Base-by-base conservation (phyloP, 2,329 filamentous ascomycete genomes). In the Aspergillus sojae region DNA sequence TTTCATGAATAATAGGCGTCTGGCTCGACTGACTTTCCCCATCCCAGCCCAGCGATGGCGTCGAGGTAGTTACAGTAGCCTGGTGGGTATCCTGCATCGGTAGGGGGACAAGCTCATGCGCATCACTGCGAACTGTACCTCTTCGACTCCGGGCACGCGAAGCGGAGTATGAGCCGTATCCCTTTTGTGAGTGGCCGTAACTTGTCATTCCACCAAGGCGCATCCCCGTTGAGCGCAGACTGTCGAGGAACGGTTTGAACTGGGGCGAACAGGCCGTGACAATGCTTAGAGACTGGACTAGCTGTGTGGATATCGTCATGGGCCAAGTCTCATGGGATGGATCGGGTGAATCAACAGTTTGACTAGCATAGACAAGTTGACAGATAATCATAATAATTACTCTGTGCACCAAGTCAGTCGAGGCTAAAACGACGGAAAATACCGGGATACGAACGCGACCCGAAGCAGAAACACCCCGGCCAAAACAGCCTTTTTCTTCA, bases 191-290 rank as follows among this genome's bases (percentile, higher is more conserved):
- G 57, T 65, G 67, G 21, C 58, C 64, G 41, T 70, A 57, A 23
- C 61, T 65, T 11, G 64, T 64, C 53, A 62, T 58, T 28, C 63
- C 70, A 53, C 62, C 67, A 10, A 74, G 53, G 3, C 67, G 63
- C 71, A 76, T 73, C 41, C 72, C 72, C 2, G 70, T 69, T 19
- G 74, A 74, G 30, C 70, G 72, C 7, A 76, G 67, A 12, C 66
- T 71, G 21, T 72, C 69, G n/a, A 75, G 61, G 60, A 76, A 73
- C 0, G 71, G 71, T 26, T 75, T 75, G 62, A 76, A 72, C 46
- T 75, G 72, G 2, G 74, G 72, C 6, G 72, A 64, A 30, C 73
- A 75, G 3, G 73, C 67, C 6, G 71, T 73, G 26, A 75, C 61
- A 10, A 75, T 74, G 60, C 72, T 73, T n/a, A 74, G 48, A 19